Evolutionary conservation across 2,329 filamentous ascomycete genomes (phyloP).

Genomic region (Phyllosticta citriasiana): DNA sequence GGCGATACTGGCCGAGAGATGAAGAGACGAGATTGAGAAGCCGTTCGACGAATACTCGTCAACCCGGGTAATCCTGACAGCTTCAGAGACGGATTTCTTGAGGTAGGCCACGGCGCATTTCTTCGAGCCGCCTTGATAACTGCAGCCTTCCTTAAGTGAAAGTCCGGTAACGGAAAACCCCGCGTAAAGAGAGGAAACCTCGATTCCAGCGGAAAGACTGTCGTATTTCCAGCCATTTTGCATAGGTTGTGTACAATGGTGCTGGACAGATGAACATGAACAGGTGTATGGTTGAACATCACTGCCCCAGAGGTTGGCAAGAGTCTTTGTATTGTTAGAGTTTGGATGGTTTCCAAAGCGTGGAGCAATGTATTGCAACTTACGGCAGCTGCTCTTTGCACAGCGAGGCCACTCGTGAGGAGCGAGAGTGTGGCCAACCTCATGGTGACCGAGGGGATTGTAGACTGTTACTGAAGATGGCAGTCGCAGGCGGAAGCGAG

Average conservation of each 20-base stretch:
- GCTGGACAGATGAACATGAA: conserved; percentile 60
- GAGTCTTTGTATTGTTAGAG: neutral
- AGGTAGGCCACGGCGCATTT: conserved; percentile 37
- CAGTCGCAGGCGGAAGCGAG: conserved; percentile 16
- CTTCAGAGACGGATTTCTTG: conserved; percentile 41
- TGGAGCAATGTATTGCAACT: conserved; percentile 17
- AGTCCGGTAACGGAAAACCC: conserved; percentile 68
- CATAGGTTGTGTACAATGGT: conserved; percentile 66
- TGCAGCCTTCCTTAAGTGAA: conserved; percentile 52
- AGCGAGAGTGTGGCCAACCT: conserved; percentile 32
- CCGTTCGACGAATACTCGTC: conserved; percentile 34
- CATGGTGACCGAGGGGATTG: conserved; percentile 27
- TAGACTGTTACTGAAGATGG: conserved; percentile 9
- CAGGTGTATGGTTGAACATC: conserved; percentile 49
- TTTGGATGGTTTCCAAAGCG: neutral
- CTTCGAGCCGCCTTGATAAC: conserved; percentile 38
- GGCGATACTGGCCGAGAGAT: conserved; percentile 65
- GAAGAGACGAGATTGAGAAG: conserved; percentile 68
- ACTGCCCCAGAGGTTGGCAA: conserved; percentile 34
- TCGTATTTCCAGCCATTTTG: conserved; percentile 61
- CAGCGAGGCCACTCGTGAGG: conserved; percentile 36
- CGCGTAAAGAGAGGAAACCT: conserved; percentile 45
- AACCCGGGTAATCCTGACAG: conserved; percentile 49
- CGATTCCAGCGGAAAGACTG: conserved; percentile 46
- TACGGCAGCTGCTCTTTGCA: conserved; percentile 37